Evolutionary conservation across 108 stramenopile species (phyloP).

Genomic region (Aurantiochytrium sp.): DNA sequence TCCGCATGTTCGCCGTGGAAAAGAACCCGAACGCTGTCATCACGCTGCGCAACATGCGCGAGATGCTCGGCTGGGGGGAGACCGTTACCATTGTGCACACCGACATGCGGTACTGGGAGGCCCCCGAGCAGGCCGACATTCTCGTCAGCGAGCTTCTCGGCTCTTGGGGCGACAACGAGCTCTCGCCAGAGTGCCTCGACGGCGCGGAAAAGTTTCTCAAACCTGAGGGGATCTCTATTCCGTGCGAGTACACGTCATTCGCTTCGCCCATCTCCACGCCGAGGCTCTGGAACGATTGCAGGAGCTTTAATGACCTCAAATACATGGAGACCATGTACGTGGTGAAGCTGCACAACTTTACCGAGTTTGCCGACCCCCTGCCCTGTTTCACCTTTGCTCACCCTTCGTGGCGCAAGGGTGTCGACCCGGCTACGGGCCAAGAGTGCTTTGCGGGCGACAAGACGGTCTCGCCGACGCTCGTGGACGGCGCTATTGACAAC

Average conservation of each 20-base stretch:
- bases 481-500: constrained; percentile 40
- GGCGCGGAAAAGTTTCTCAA: constrained; percentile 75
- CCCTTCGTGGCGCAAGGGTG: constrained; percentile 48
- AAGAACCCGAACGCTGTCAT: constrained; percentile 95
- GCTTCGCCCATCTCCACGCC: constrained; percentile 83
- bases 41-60: constrained; percentile 71
- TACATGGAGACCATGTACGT: constrained; percentile 93
- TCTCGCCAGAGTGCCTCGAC: constrained; percentile 95
- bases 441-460: constrained; percentile 2
- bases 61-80: constrained; percentile 66
- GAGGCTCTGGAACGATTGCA: constrained; percentile 76
- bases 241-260: constrained; percentile 72
- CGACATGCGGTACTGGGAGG: constrained; percentile 78
- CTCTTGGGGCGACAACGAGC: constrained; percentile 94
- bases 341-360: constrained; percentile 84
- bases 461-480: neutral
- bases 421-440: neutral
- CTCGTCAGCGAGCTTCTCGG: constrained; percentile 93
- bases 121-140: constrained; percentile 66
- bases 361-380: constrained; percentile 72
- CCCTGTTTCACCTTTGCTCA: constrained; percentile 80
- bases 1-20: constrained; percentile 73
- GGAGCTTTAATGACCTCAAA: constrained; percentile 48
- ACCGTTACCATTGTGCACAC: constrained; percentile 75
- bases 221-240: constrained; percentile 51